Evolutionary conservation across 1,139 yeast species (phyloP).

Genomic region (Tardiomyces digboiensis): DNA sequence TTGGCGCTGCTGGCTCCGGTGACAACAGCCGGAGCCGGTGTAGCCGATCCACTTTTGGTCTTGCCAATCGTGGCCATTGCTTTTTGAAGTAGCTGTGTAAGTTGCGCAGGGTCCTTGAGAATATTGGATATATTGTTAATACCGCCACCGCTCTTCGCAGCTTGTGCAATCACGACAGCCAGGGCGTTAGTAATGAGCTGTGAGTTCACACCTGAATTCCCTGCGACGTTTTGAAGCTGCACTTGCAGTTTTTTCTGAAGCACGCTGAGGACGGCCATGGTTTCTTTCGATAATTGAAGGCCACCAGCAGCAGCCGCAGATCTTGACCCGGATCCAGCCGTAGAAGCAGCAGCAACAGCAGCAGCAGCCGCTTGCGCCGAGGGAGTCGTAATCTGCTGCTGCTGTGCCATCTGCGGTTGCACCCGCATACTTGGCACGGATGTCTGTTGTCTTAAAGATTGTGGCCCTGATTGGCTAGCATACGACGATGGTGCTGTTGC

Average conservation of each 20-base stretch:
- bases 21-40: not conserved
- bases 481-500: not conserved
- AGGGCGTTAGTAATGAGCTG: constrained; percentile 83
- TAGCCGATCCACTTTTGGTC: not conserved
- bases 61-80: not conserved
- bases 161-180: constrained; percentile 89
- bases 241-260: constrained; percentile 28
- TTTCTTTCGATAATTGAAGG: constrained; percentile 23
- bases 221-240: constrained; percentile 22
- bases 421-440: constrained; percentile 9
- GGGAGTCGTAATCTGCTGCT: not conserved
- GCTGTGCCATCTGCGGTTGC: constrained; percentile 12
- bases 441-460: constrained; percentile 10
- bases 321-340: constrained; percentile 11
- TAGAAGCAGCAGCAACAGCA: constrained; percentile 4
- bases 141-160: constrained; percentile 82
- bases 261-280: constrained; percentile 25
- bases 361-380: constrained; percentile 9
- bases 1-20: not conserved
- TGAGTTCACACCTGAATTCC: constrained; percentile 23
- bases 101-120: constrained; percentile 73
- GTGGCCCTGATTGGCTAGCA: not conserved
- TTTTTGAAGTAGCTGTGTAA: constrained; percentile 52
- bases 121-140: constrained; percentile 50
- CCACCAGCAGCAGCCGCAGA: constrained; percentile 7